phyloP scores from a whole-genome alignment of 306 rosid genomes.

The Vachellia pachyceras region DNA sequence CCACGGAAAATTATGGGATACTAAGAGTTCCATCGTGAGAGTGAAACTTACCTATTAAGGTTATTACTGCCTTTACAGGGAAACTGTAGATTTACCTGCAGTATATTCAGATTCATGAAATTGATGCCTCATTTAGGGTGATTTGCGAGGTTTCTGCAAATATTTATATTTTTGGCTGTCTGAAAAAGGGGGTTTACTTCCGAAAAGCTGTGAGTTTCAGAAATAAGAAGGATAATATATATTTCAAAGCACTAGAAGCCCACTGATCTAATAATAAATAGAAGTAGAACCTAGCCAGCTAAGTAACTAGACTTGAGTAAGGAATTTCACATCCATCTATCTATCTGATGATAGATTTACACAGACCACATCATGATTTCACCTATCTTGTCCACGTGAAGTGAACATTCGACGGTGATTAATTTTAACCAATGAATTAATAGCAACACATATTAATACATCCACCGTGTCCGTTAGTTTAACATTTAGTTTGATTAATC shows the following conservation, averaged over 20 bases:
- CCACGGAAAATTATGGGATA: background rate
- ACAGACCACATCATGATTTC: slow-evolving; percentile 44
- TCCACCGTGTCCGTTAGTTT: background rate
- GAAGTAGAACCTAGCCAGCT: slow-evolving; percentile 11
- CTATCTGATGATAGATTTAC: slow-evolving; percentile 39
- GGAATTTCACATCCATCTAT: slow-evolving; percentile 51
- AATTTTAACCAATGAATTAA: slow-evolving; percentile 11
- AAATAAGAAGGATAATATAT: slow-evolving; percentile 13
- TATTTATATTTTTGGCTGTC: slow-evolving; percentile 24
- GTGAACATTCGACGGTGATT: slow-evolving; percentile 38
- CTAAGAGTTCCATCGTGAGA: background rate
- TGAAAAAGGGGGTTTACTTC: slow-evolving; percentile 34
- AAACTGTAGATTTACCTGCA: slow-evolving; percentile 45
- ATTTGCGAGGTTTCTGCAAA: slow-evolving; percentile 39
- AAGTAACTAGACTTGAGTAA: slow-evolving; percentile 24
- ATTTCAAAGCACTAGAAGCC: slow-evolving; percentile 47
- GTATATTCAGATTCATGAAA: slow-evolving; percentile 48
- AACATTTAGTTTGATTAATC: slow-evolving; percentile 20
- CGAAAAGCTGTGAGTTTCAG: slow-evolving; percentile 39
- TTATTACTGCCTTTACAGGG: slow-evolving; percentile 9
- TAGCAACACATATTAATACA: background rate
- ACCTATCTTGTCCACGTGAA: slow-evolving; percentile 60
- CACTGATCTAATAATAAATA: background rate
- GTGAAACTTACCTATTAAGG: slow-evolving; percentile 19
- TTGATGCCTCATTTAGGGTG: slow-evolving; percentile 36